A percentile compares a stretch with the other conserved stretches of the same genome.
Evolutionary conservation across 192 early-diverging fungal species (phyloP).

Genomic region (Dissophora globulifera): DNA sequence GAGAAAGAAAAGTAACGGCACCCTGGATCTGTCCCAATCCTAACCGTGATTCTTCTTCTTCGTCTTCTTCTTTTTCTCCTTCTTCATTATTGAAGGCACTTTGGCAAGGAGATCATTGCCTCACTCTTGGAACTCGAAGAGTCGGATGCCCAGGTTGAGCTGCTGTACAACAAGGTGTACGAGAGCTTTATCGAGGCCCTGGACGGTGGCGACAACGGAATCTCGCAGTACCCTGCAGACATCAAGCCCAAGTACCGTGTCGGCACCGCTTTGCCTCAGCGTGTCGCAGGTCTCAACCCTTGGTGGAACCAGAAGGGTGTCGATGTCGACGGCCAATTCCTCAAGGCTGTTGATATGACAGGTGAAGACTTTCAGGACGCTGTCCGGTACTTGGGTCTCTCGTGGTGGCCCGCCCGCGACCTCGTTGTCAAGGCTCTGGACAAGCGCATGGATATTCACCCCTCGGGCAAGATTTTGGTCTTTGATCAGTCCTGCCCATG

Average conservation of each 20-base stretch:
- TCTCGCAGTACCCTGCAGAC: constrained; percentile 84
- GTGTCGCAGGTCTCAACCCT: constrained; percentile 90
- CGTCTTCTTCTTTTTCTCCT: background rate
- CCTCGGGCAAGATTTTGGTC: constrained; percentile 82
- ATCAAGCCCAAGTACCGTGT: constrained; percentile 86
- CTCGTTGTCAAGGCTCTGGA: constrained; percentile 83
- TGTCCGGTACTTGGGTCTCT: constrained; percentile 73
- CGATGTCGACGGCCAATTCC: constrained; percentile 75
- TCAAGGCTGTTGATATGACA: constrained; percentile 76
- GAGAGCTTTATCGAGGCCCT: constrained; percentile 84
- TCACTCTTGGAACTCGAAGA: constrained; percentile 60
- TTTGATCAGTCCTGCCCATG: constrained; percentile 91
- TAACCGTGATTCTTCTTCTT: background rate
- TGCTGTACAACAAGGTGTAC: constrained; percentile 87
- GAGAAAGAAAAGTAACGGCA: no score
- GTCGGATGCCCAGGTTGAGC: constrained; percentile 66
- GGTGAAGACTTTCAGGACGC: constrained; percentile 79
- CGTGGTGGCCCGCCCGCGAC: constrained; percentile 91
- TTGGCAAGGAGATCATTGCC: constrained; percentile 85
- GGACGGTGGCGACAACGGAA: constrained; percentile 92
- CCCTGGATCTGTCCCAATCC: no score
- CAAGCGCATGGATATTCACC: constrained; percentile 65
- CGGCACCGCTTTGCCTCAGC: constrained; percentile 79
- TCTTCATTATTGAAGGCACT: constrained; percentile 65
- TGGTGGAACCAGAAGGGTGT: constrained; percentile 92